Conservation (phyloP, 1,139 yeast species). For the Magnusiomyces suaveolens region DNA sequence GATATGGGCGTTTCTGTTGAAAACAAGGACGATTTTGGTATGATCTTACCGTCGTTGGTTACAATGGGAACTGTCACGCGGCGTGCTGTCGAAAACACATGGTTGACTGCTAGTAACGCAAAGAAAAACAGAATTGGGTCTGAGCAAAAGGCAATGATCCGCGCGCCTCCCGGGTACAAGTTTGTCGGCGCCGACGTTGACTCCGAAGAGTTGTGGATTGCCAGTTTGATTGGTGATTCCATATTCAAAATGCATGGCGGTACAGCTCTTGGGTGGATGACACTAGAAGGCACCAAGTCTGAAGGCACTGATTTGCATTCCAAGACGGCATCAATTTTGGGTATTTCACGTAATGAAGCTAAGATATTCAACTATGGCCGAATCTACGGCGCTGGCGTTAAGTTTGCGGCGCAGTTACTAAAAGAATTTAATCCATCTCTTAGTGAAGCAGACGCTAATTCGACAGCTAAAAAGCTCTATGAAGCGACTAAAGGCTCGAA, state of each 20-base stretch:
- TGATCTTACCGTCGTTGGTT: constrained; percentile 72
- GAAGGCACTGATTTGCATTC: constrained; percentile 94
- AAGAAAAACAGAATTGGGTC: constrained; percentile 81
- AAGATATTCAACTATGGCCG: constrained; percentile 94
- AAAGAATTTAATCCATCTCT: constrained; percentile 71
- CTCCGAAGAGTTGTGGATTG: constrained; percentile 97
- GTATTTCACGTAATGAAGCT: constrained; percentile 85
- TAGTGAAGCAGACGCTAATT: constrained; percentile 59
- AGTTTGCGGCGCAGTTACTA: constrained; percentile 72
- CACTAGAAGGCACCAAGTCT: constrained; percentile 85
- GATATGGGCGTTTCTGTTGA: constrained; percentile 29
- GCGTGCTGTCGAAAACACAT: constrained; percentile 92
- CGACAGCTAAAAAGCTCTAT: constrained; percentile 60
- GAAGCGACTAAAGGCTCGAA: constrained; percentile 71
- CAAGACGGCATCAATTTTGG: constrained; percentile 81
- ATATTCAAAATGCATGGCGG: constrained; percentile 86
- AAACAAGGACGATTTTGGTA: constrained; percentile 42
- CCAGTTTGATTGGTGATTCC: constrained; percentile 88
- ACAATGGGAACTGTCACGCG: constrained; percentile 97
- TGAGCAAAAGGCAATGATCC: constrained; percentile 76
- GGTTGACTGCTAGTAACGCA: constrained; percentile 96
- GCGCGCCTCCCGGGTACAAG: constrained; percentile 81
- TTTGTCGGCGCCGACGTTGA: constrained; percentile 97
- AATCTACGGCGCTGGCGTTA: constrained; percentile 94
- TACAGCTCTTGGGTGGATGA: constrained; percentile 98